A percentile compares a stretch with the other conserved stretches of the same genome.
Conservation (phyloP, 1,284 basidiomycete species). For the Inonotus obliquus region DNA sequence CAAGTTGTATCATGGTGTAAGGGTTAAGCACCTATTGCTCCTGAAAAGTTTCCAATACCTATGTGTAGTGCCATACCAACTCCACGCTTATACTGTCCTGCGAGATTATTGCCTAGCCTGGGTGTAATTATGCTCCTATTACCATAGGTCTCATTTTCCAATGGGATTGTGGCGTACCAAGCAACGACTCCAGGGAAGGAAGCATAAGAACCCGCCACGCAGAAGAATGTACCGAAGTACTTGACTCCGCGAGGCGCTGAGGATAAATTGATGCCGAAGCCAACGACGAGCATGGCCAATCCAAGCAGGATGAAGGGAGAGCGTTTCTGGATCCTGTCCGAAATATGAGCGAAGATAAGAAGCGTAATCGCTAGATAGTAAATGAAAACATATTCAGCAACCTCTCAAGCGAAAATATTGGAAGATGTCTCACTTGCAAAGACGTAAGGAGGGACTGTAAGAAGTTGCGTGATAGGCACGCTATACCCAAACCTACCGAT, state of each 20-base stretch:
- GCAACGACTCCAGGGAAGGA: constrained; percentile 59
- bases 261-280: constrained; percentile 64
- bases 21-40: not conserved
- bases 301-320: constrained; percentile 57
- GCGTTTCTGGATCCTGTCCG: constrained; percentile 54
- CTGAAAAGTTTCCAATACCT: constrained; percentile 32
- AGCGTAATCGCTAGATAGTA: constrained; percentile 47
- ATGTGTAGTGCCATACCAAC: constrained; percentile 60
- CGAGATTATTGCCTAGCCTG: constrained; percentile 54
- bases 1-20: not conserved
- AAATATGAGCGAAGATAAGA: constrained; percentile 48
- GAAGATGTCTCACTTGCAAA: constrained; percentile 45
- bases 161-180: constrained; percentile 40
- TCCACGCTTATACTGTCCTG: constrained; percentile 63
- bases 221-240: constrained; percentile 66
- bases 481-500: constrained; percentile 48
- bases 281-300: constrained; percentile 49
- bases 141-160: not conserved
- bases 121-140: not conserved
- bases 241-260: constrained; percentile 45
- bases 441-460: constrained; percentile 68
- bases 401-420: not conserved
- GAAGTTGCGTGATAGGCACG: constrained; percentile 54
- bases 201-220: constrained; percentile 56
- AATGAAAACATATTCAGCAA: not conserved